Evolutionary conservation across 2,329 filamentous ascomycete genomes (phyloP).

Genomic region (Bisporella sp.): DNA sequence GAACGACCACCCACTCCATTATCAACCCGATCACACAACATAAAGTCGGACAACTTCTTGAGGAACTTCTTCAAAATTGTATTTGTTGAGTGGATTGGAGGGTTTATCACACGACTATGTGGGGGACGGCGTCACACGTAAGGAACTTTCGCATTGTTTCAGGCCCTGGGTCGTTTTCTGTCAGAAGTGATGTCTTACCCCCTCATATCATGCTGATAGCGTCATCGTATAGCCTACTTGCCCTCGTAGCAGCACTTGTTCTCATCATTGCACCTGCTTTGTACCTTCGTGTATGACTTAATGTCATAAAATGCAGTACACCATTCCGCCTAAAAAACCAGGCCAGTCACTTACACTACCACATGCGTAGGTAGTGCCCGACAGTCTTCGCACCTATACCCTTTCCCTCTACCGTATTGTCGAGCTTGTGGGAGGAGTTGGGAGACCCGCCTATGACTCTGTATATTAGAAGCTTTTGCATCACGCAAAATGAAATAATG

Average conservation of each 20-base stretch:
- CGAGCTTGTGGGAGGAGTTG: too few species aligned
- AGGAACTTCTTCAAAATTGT: conserved; percentile 27
- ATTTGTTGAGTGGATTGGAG: conserved; percentile 30
- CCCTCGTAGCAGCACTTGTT: conserved; percentile 16
- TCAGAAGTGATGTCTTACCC: not conserved
- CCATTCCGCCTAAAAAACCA: too few species aligned
- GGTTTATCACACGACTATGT: conserved; percentile 22
- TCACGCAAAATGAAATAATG: too few species aligned
- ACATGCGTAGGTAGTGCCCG: too few species aligned
- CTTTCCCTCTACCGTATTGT: too few species aligned
- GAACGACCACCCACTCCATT: conserved; percentile 23
- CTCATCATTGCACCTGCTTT: conserved; percentile 17
- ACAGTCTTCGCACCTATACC: too few species aligned
- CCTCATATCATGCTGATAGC: not conserved
- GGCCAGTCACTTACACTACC: too few species aligned
- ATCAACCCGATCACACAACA: conserved; percentile 22
- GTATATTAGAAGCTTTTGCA: too few species aligned
- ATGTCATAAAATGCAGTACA: too few species aligned
- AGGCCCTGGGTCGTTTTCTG: conserved; percentile 1
- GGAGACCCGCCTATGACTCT: too few species aligned
- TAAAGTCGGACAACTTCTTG: conserved; percentile 21
- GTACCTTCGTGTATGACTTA: conserved; percentile 14
- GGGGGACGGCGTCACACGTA: conserved; percentile 23
- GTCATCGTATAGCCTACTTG: conserved; percentile 16
- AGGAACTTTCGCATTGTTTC: conserved; percentile 10